Base-by-base conservation (phyloP, 495 filamentous ascomycete species). In the Chaetomium tenue region DNA sequence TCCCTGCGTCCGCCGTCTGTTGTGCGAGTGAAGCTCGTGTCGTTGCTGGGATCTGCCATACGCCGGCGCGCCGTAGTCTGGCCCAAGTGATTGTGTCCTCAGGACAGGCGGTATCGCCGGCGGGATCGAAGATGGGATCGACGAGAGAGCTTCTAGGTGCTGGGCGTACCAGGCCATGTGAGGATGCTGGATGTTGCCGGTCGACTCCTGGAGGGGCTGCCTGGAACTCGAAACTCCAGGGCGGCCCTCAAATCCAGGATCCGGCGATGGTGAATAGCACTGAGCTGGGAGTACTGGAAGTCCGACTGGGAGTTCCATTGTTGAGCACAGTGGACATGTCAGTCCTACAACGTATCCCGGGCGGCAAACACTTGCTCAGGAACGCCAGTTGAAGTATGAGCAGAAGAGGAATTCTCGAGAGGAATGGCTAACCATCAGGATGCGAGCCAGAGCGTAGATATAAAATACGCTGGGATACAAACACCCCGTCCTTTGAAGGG, bases 361-460 rank as follows among this genome's bases (percentile, higher is more conserved):
- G 48, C 25, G 58, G 50, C 46, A 59, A 61, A 64, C 60, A 53
- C 44, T 59, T 53, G 54, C 50, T 47, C 56, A 68, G 42, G 64
- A 63, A 70, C 64, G 63, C 51, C 25, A 55, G 44, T 67, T 67
- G 77, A 80, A 78, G 76, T 74, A 79, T 73, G 77, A 74, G 77
- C 74, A 26, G 79, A 82, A 74, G 77, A 81, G 84, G 81, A 82
- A 85, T 85, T 85, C 82, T 56, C 25, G 63, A 57, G 60, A 70
- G 74, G 73, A 76, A 75, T 76, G 73, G 65, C 58, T 61, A 42
- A 48, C 63, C 25, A 64, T 68, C 71, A 67, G 59, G 62, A 66
- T 66, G 74, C 67, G 68, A 72, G 74, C 70, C 73, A 72, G 57
- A 73, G 62, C 46, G 37, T 47, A 63, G 64, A 72, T 74, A 76